Percentiles rank a stretch among this genome's conserved stretches.
phyloP scores from a whole-genome alignment of 192 early-diverging fungal genomes.

The Backusella westeae region DNA sequence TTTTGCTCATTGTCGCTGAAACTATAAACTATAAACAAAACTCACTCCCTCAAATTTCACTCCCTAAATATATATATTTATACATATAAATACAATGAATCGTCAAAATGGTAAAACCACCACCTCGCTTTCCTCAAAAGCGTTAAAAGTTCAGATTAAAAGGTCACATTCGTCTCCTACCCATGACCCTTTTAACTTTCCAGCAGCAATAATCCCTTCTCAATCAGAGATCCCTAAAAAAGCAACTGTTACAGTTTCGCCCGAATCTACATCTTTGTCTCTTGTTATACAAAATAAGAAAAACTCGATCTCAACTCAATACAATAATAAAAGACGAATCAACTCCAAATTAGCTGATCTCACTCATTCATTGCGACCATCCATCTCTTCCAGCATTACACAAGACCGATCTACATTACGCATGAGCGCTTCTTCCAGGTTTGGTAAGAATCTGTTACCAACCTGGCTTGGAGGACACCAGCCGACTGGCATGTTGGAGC shows the following conservation, averaged over 20 bases:
- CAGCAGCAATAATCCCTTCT: not conserved
- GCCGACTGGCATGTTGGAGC: not conserved
- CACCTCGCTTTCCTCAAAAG: constrained; percentile 8
- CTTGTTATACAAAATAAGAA: not conserved
- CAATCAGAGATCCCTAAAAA: constrained; percentile 5
- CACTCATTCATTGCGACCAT: not conserved
- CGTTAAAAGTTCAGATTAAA: constrained; percentile 2
- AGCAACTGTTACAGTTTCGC: constrained; percentile 1
- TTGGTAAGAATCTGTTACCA: constrained; percentile 29
- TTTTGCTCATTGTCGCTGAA: not conserved
- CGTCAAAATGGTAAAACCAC: constrained; percentile 1
- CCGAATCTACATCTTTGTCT: not conserved
- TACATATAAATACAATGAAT: not conserved
- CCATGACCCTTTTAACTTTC: constrained; percentile 2
- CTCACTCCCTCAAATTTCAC: not conserved
- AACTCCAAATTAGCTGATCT: not conserved
- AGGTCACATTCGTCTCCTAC: constrained; percentile 20
- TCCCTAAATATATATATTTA: not conserved
- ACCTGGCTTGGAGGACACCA: constrained; percentile 23
- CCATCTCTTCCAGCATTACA: not conserved
- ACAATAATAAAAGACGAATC: not conserved
- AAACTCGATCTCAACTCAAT: not conserved
- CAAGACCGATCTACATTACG: constrained; percentile 12
- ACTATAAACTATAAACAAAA: not conserved
- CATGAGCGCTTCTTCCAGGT: constrained; percentile 20